phyloP scores from a whole-genome alignment of 768 basidiomycete species.

The Saitozyma sp. region DNA sequence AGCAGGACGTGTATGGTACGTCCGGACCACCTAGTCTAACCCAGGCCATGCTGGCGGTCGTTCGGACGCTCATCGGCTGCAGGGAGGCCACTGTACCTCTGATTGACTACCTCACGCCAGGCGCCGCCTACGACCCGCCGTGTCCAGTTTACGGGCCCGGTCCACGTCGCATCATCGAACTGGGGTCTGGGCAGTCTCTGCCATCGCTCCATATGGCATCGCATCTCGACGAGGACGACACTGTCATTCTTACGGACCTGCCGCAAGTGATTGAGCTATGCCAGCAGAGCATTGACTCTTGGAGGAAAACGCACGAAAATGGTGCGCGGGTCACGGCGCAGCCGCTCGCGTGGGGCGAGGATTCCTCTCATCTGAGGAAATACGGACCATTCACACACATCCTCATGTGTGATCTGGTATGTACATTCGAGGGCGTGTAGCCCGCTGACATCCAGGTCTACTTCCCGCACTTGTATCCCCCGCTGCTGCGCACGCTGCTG shows the following conservation, averaged over 20 bases:
- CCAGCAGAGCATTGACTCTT: conserved; percentile 51
- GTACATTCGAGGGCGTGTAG: conserved; percentile 40
- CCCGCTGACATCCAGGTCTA: conserved; percentile 64
- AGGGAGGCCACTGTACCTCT: conserved; percentile 76
- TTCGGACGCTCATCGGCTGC: conserved; percentile 8
- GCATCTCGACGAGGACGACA: conserved; percentile 50
- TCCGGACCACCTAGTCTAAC: neutral
- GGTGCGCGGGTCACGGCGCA: conserved; percentile 55
- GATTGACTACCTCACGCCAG: conserved; percentile 59
- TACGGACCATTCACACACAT: conserved; percentile 59
- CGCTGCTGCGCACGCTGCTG: conserved; percentile 71
- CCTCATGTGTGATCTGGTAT: conserved; percentile 79
- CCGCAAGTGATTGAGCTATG: conserved; percentile 67
- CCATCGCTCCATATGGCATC: conserved; percentile 60
- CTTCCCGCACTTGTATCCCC: conserved; percentile 77
- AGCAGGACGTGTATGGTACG: conserved; percentile 79
- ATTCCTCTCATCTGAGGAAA: conserved; percentile 52
- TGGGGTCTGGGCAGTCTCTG: conserved; percentile 71
- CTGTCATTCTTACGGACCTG: conserved; percentile 68
- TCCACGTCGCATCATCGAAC: conserved; percentile 60
- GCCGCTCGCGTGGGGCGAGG: conserved; percentile 72
- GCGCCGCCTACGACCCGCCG: conserved; percentile 59
- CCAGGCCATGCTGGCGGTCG: conserved; percentile 1
- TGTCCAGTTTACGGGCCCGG: conserved; percentile 53
- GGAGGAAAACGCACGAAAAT: conserved; percentile 3